Conservation (phyloP, 2,329 filamentous ascomycete genomes). For the Falciphora oryzae region DNA sequence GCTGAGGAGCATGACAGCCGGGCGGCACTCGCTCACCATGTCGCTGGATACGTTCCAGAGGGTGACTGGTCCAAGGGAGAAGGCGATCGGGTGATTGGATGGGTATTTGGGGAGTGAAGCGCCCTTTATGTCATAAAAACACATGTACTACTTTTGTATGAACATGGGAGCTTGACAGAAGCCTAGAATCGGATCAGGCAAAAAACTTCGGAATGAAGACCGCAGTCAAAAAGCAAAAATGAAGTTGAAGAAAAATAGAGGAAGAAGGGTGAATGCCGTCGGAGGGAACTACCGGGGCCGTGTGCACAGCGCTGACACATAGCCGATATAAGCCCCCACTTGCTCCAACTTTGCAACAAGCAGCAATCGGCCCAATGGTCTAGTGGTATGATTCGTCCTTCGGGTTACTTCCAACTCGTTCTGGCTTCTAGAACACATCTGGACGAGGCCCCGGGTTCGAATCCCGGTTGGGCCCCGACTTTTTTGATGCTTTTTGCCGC, state of each 20-base stretch:
- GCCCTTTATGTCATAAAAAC: neutral
- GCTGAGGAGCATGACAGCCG: conserved; percentile 80
- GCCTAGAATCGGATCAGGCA: too few species aligned
- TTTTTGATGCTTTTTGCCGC: neutral
- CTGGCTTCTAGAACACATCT: neutral
- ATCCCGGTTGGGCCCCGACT: neutral
- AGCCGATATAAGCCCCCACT: neutral
- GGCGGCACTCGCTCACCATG: conserved; percentile 60
- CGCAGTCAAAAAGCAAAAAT: too few species aligned
- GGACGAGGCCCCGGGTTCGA: conserved; percentile 1
- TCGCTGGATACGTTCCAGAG: conserved; percentile 51
- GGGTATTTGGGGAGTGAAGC: too few species aligned
- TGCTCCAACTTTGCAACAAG: neutral
- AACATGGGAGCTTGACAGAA: too few species aligned
- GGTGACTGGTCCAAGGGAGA: conserved; percentile 50
- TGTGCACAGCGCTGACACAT: neutral
- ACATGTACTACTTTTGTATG: too few species aligned
- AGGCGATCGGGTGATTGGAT: conserved; percentile 21
- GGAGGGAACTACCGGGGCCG: too few species aligned
- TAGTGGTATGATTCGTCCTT: conserved; percentile 1
- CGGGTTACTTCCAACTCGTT: neutral
- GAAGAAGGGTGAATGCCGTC: too few species aligned
- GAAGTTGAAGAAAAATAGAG: too few species aligned
- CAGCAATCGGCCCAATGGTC: neutral
- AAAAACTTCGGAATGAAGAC: too few species aligned